Base-by-base conservation (phyloP, 169 alveolate genomes). In the Amoebophrya sp. region DNA sequence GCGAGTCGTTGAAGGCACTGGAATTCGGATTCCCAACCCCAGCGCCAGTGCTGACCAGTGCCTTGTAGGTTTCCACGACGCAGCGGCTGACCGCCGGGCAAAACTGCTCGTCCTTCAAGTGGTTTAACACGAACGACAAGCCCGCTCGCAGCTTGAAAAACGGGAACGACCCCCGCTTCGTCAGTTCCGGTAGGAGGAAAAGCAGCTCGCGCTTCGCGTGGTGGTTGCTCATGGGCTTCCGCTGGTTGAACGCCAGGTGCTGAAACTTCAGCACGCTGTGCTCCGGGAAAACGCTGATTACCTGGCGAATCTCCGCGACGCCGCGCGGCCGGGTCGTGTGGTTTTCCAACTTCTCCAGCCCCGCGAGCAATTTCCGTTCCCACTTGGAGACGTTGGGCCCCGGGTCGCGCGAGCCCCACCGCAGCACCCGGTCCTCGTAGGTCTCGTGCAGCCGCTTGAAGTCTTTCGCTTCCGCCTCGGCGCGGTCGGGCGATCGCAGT, bases 241-340 rank as follows among this genome's bases (percentile, higher is more conserved):
- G 83, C 35, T 2, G 35, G 32, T 25, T 1, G 18, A 66, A 66
- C 32, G 32, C 1, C 38, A 66, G 32, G 29, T 66, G 12, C 83
- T 66, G 83, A n/a, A 66, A 66, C 83, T 25, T 7, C 10, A 3
- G 10, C 35, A 66, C 12, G 1, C 32, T 25, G 29, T 66, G 83
- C 18, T 66, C 83, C 7, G 83, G 83, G 18, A 66, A n/a, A 3
- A 66, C 18, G 7, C 18, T 2, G 35, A 66, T 66, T 25, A 66
- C 83, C 35, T 66, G 83, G 7, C 83, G 83, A 2, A 66, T 25
- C 35, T 66, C 83, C 32, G 83, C 83, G 10, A 66, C 83, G 35
- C 83, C 83, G 35, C 83, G 83, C 35, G 83, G 83, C 12, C 83
- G 83, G 7, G 83, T 66, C 83, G 32, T 25, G 83, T 66, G 83